These are phyloP conservation scores for Cicer arietinum DNA, from an alignment of 306 rosid genomes.

Conservation along the genomic window DNA sequence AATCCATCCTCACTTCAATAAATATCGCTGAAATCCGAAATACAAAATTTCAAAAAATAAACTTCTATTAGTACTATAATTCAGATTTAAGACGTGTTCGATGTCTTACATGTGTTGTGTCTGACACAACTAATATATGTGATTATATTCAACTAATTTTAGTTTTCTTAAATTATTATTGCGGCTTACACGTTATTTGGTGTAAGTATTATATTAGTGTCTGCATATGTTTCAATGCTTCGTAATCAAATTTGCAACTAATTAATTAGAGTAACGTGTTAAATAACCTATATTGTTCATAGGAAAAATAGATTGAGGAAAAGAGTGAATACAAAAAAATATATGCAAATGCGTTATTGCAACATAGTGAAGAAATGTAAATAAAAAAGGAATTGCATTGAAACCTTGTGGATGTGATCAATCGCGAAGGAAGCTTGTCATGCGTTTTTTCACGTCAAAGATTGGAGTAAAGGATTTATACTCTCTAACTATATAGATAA, in stretches of 20 bases:
- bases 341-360: not conserved
- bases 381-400: not conserved
- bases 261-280: not conserved
- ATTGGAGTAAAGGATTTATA: not conserved
- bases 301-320: not conserved
- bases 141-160: not conserved
- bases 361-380: not conserved
- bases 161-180: not conserved
- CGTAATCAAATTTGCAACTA: not conserved
- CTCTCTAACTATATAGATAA: too few relatives aligned
- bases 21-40: slow-evolving; percentile 36
- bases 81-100: not conserved
- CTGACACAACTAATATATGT: too few relatives aligned
- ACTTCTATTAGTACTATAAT: too few relatives aligned
- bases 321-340: not conserved
- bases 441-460: not conserved
- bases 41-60: not conserved
- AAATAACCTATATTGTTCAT: not conserved
- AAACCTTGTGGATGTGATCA: not conserved
- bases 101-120: too few relatives aligned
- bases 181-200: too few relatives aligned
- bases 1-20: slow-evolving; percentile 56
- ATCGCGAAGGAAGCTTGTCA: not conserved
- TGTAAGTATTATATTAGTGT: not conserved
- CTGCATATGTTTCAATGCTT: not conserved